These are phyloP conservation scores for Neurospora tetraspora DNA, from an alignment of 495 filamentous ascomycete species.

Conservation along the genomic window DNA sequence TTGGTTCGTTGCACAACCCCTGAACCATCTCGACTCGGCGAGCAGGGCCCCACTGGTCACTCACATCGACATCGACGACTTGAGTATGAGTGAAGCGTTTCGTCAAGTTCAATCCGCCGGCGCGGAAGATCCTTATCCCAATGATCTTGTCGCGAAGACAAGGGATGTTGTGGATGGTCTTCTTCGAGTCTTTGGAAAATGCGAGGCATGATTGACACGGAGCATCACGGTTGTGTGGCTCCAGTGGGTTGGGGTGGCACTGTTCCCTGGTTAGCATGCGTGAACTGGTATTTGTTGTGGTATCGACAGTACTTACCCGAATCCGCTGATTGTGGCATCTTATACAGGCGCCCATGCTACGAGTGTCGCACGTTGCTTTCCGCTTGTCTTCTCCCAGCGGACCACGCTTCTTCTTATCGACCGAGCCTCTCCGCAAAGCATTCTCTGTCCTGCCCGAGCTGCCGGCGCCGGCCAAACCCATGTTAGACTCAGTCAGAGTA, in stretches of 20 bases:
- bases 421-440: neutral
- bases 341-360: conserved; percentile 31
- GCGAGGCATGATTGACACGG: conserved; percentile 27
- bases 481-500: neutral
- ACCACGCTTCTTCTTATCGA: conserved; percentile 7
- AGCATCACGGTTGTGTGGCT: conserved; percentile 19
- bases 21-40: conserved; percentile 23
- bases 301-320: conserved; percentile 22
- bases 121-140: conserved; percentile 26
- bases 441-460: neutral
- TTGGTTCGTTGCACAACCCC: conserved; percentile 17
- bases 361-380: conserved; percentile 24
- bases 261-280: neutral
- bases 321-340: conserved; percentile 35
- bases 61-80: conserved; percentile 23
- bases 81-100: conserved; percentile 27
- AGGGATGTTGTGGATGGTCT: conserved; percentile 32
- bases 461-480: neutral
- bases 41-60: neutral
- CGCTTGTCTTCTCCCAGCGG: conserved; percentile 11
- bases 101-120: conserved; percentile 29
- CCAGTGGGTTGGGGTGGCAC: conserved; percentile 14
- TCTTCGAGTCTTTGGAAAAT: conserved; percentile 29
- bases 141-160: conserved; percentile 32
- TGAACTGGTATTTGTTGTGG: neutral